Evolutionary conservation across 495 filamentous ascomycete species (phyloP).

Genomic region (Trypethelium eluteriae): DNA sequence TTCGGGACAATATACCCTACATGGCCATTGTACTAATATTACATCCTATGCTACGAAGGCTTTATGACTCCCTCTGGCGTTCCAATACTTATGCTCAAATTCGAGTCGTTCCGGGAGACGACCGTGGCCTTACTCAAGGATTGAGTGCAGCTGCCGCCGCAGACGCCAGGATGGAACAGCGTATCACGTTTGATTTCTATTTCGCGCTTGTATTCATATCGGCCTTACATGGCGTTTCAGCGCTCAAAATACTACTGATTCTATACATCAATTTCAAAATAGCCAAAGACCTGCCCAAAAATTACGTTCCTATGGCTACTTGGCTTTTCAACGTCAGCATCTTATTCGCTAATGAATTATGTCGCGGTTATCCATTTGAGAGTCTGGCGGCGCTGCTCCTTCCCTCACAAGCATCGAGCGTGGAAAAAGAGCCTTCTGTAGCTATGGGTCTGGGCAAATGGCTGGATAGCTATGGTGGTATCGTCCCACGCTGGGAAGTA

Average conservation of each 20-base stretch:
- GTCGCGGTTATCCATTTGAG: slow-evolving; percentile 63
- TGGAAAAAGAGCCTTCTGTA: slow-evolving; percentile 35
- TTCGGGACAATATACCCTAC: slow-evolving; percentile 79
- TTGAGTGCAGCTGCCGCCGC: slow-evolving; percentile 43
- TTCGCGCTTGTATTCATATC: slow-evolving; percentile 75
- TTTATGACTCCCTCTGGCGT: slow-evolving; percentile 50
- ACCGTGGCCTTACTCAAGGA: slow-evolving; percentile 22
- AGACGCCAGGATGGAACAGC: slow-evolving; percentile 61
- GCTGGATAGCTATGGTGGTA: slow-evolving; percentile 69
- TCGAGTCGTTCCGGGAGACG: slow-evolving; percentile 15
- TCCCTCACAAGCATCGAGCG: slow-evolving; percentile 31
- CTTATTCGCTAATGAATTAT: slow-evolving; percentile 85
- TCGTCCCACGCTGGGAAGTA: slow-evolving; percentile 85
- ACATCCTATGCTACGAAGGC: slow-evolving; percentile 68
- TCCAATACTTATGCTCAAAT: slow-evolving; percentile 27
- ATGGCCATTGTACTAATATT: slow-evolving; percentile 60
- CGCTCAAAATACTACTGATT: slow-evolving; percentile 71
- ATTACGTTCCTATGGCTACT: slow-evolving; percentile 63
- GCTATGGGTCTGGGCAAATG: slow-evolving; percentile 51
- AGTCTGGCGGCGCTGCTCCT: slow-evolving; percentile 50
- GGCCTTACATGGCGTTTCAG: slow-evolving; percentile 77
- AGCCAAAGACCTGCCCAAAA: slow-evolving; percentile 57
- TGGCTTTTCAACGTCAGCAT: slow-evolving; percentile 89
- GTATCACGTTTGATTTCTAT: slow-evolving; percentile 73
- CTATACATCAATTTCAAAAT: slow-evolving; percentile 75